Base-by-base conservation (phyloP, 805 yeast species). In the Naumovozyma baii region DNA sequence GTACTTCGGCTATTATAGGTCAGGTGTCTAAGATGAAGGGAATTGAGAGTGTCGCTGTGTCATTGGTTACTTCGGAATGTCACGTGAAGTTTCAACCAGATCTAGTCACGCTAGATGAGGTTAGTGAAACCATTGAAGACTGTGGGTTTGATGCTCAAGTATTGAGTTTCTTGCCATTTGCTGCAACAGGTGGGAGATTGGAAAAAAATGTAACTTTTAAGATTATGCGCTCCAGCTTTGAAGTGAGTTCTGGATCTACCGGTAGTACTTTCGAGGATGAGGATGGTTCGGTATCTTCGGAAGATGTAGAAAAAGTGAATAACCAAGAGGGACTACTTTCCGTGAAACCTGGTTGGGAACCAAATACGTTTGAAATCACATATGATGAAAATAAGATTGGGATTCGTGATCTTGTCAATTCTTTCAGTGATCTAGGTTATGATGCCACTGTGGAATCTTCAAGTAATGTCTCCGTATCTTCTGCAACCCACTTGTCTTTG, bases 21-120 rank as follows among this genome's bases (percentile, higher is more conserved):
- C 78, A 78, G 0, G 50, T 84, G 18, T 60, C 66, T 40, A 53
- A 52, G 1, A 36, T 75, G 8, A 61, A 65, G 0, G 80, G 80
- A 2, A 83, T 84, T 5, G 34, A 51, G 1, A 54, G 59, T 13
- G 83, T 70, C 1, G 66, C 71, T 3, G 83, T 88, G 1, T 81
- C 95, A 2, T 68, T 85, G 31, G 63, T 84, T 7, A 83, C 95
- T 0, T 87, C 82, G 49, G 75, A 76, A 40, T 95, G 87, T 2
- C 52, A 61, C 15, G 72, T 86, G 2, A 52, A 51, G 12, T 38
- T 29, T 14, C 13, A 29, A 29, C 86, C 81, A 53, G 60, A 59
- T 28, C 55, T 2, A 22, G 37, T 0, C 52, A 68, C 1, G 40
- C 43, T 58, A 2, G 70, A 65, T 1, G 50, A 45, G 3, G 51